Percentiles rank a stretch among this genome's conserved stretches.
phyloP scores from a whole-genome alignment of 345 rosid genomes.

The Boechera stricta region DNA sequence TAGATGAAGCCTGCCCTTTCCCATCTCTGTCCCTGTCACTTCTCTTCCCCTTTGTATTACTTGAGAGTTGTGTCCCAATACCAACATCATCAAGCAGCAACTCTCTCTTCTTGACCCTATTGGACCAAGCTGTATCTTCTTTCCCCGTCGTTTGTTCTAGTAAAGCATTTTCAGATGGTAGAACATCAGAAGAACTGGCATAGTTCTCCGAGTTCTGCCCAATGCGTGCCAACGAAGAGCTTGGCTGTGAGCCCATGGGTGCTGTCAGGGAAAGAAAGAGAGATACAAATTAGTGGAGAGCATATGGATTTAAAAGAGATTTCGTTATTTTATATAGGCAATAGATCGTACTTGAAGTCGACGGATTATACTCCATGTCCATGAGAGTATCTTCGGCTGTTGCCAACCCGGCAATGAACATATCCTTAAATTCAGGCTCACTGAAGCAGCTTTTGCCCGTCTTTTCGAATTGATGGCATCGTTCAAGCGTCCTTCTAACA shows the following conservation, averaged over 20 bases:
- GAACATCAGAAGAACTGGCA: slow-evolving; percentile 54
- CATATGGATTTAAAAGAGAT: not conserved
- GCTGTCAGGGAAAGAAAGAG: slow-evolving; percentile 52
- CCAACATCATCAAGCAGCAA: slow-evolving; percentile 86
- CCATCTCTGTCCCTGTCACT: slow-evolving; percentile 98
- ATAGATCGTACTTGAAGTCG: slow-evolving; percentile 36
- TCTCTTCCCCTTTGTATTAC: slow-evolving; percentile 85
- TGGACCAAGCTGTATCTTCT: slow-evolving; percentile 63
- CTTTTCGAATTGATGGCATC: slow-evolving; percentile 70
- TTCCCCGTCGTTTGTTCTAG: slow-evolving; percentile 54
- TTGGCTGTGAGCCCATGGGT: slow-evolving; percentile 62
- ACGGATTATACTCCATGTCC: slow-evolving; percentile 54
- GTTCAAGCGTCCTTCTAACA: slow-evolving; percentile 71
- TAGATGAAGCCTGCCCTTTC: slow-evolving; percentile 76
- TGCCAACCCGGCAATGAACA: slow-evolving; percentile 61
- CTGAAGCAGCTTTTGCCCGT: slow-evolving; percentile 86
- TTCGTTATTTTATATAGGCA: not conserved
- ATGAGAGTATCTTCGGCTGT: slow-evolving; percentile 50
- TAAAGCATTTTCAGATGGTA: slow-evolving; percentile 52
- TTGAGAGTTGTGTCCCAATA: slow-evolving; percentile 42
- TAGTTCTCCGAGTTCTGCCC: slow-evolving; percentile 61
- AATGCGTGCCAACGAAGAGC: slow-evolving; percentile 52
- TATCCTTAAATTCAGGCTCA: slow-evolving; percentile 70
- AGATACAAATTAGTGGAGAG: slow-evolving; percentile 20
- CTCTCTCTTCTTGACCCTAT: slow-evolving; percentile 84